A percentile compares a stretch with the other conserved stretches of the same genome.
Evolutionary conservation across 192 early-diverging fungal species (phyloP).

Genomic region (Backusella tarrabulga): DNA sequence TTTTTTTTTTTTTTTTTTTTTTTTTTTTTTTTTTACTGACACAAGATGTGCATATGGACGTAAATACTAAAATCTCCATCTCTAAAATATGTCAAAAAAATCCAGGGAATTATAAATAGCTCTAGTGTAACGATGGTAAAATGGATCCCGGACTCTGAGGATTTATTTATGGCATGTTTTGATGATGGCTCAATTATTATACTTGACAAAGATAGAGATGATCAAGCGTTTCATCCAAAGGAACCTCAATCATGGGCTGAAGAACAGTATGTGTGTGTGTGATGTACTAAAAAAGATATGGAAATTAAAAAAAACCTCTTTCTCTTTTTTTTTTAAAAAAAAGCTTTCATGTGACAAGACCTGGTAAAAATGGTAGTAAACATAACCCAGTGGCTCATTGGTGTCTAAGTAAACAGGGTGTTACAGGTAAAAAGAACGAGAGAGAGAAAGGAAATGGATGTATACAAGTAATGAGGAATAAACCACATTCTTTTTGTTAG

Average conservation of each 20-base stretch:
- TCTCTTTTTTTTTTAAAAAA: not conserved
- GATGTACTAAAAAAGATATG: not conserved
- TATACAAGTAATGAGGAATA: not conserved
- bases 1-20: not conserved
- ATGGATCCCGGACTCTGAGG: slow-evolving; percentile 90
- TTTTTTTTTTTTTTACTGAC: too few relatives aligned
- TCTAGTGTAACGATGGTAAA: slow-evolving; percentile 74
- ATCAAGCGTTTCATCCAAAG: slow-evolving; percentile 50
- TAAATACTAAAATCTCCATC: not conserved
- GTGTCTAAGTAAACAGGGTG: slow-evolving; percentile 65
- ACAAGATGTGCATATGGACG: not conserved
- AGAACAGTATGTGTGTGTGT: slow-evolving; percentile 14
- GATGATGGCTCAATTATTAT: slow-evolving; percentile 82
- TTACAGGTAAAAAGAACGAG: slow-evolving; percentile 60
- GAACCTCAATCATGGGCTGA: slow-evolving; percentile 24
- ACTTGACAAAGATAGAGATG: slow-evolving; percentile 87
- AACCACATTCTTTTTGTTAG: slow-evolving; percentile 29
- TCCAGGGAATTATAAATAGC: slow-evolving; percentile 61
- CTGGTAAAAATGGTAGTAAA: slow-evolving; percentile 61
- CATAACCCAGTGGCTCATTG: slow-evolving; percentile 83
- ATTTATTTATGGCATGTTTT: slow-evolving; percentile 80
- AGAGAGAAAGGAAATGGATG: not conserved
- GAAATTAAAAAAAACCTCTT: not conserved
- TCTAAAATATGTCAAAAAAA: not conserved
- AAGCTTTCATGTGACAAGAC: slow-evolving; percentile 54